Conservation (phyloP, 2,329 filamentous ascomycete genomes). For the Pseudocercospora ulei region DNA sequence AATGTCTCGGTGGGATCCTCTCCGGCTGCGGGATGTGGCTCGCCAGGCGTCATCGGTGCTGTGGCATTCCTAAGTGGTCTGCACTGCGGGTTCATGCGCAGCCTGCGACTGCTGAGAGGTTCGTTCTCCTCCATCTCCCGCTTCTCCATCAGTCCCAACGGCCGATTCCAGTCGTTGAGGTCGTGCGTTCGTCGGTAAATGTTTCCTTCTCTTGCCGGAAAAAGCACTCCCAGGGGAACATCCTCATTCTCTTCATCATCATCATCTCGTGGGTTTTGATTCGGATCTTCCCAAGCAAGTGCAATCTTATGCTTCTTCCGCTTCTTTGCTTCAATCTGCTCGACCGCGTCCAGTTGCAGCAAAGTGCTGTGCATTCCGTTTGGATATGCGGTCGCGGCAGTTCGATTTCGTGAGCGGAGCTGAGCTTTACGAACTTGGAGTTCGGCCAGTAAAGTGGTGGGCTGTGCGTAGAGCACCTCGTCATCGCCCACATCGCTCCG, state of each 20-base stretch:
- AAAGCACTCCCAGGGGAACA: conserved; percentile 75
- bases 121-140: conserved; percentile 87
- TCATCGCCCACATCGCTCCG: conserved; percentile 36
- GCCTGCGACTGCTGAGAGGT: conserved; percentile 67
- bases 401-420: conserved; percentile 67
- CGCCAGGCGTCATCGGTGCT: conserved; percentile 26
- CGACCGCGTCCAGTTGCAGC: conserved; percentile 80
- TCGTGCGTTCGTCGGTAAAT: conserved; percentile 42
- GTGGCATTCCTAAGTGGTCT: conserved; percentile 18
- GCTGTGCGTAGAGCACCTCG: conserved; percentile 56
- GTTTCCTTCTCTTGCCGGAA: conserved; percentile 49
- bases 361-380: conserved; percentile 85
- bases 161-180: conserved; percentile 47
- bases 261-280: conserved; percentile 33
- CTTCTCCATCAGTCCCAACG: conserved; percentile 66
- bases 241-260: conserved; percentile 51
- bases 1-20: conserved; percentile 54
- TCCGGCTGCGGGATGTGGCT: conserved; percentile 28
- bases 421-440: conserved; percentile 84
- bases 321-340: conserved; percentile 68
- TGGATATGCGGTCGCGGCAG: conserved; percentile 53
- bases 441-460: conserved; percentile 86
- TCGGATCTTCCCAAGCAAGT: conserved; percentile 76
- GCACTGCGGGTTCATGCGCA: conserved; percentile 46
- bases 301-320: conserved; percentile 68